Conservation (phyloP, 129 eudicot genomes). For the Helianthus tuberosus region DNA sequence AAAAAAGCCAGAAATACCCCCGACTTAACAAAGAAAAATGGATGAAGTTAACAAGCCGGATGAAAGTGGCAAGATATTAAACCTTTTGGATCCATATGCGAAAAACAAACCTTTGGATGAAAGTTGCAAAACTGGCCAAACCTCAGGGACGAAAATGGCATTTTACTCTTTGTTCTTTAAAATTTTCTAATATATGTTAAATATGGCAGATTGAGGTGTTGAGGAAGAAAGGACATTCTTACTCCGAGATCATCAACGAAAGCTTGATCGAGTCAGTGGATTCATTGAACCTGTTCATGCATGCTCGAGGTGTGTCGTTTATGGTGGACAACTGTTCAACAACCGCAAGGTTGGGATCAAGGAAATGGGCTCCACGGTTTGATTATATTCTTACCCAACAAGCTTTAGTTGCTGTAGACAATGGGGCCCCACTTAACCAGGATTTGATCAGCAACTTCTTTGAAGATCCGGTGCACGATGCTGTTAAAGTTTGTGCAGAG, state of each 20-base stretch:
- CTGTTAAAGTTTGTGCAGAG: conserved; percentile 91
- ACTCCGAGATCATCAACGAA: conserved; percentile 91
- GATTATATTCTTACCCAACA: conserved; percentile 93
- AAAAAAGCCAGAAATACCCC: too few relatives aligned
- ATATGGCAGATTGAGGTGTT: conserved; percentile 72
- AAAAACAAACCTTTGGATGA: too few relatives aligned
- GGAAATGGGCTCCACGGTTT: conserved; percentile 99
- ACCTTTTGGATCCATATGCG: too few relatives aligned
- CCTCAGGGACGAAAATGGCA: too few relatives aligned
- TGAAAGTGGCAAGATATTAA: too few relatives aligned
- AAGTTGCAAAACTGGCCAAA: too few relatives aligned
- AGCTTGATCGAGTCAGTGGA: conserved; percentile 96
- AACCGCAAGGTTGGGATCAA: conserved; percentile 88
- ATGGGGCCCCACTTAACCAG: conserved; percentile 59
- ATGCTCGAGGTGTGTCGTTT: conserved; percentile 95
- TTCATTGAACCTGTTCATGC: conserved; percentile 96
- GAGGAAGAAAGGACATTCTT: conserved; percentile 99
- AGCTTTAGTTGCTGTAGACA: conserved; percentile 92
- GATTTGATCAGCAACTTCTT: conserved; percentile 93
- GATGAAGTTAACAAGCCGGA: too few relatives aligned
- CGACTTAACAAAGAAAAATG: too few relatives aligned
- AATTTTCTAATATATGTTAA: neutral
- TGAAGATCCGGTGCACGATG: conserved; percentile 88
- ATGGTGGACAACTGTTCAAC: conserved; percentile 99
- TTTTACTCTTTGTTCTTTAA: too few relatives aligned